phyloP scores from a whole-genome alignment of 106 monocot genomes.

The Dendrobium nobile region DNA sequence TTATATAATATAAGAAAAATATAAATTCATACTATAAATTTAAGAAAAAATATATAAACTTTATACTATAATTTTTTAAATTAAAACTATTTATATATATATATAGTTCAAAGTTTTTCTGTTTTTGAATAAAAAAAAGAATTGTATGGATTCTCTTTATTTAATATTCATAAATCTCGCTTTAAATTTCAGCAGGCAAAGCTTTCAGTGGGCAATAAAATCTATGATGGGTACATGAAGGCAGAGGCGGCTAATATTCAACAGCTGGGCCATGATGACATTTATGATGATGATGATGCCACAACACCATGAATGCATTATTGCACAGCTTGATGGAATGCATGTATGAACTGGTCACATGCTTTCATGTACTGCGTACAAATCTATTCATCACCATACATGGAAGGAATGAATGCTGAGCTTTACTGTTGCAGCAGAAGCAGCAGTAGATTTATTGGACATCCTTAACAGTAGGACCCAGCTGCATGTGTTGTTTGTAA shows the following conservation, averaged over 20 bases:
- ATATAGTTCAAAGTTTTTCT: too few species aligned
- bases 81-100: too few species aligned
- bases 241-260: not conserved
- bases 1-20: too few species aligned
- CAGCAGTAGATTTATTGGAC: not conserved
- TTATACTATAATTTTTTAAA: too few species aligned
- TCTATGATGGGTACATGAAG: slow-evolving; percentile 2
- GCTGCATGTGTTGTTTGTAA: not conserved
- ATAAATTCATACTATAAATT: too few species aligned
- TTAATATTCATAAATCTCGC: not conserved
- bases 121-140: too few species aligned
- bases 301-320: not conserved
- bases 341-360: not conserved
- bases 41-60: too few species aligned
- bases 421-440: not conserved
- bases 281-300: not conserved
- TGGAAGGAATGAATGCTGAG: slow-evolving; percentile 2
- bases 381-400: not conserved
- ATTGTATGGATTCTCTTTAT: not conserved
- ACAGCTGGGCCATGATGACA: not conserved
- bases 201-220: not conserved
- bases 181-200: not conserved
- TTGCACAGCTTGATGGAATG: not conserved
- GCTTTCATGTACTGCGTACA: not conserved
- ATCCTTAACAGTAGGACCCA: not conserved